These are phyloP conservation scores for Beta vulgaris DNA, from an alignment of 148 eudicot species.

Conservation along the genomic window DNA sequence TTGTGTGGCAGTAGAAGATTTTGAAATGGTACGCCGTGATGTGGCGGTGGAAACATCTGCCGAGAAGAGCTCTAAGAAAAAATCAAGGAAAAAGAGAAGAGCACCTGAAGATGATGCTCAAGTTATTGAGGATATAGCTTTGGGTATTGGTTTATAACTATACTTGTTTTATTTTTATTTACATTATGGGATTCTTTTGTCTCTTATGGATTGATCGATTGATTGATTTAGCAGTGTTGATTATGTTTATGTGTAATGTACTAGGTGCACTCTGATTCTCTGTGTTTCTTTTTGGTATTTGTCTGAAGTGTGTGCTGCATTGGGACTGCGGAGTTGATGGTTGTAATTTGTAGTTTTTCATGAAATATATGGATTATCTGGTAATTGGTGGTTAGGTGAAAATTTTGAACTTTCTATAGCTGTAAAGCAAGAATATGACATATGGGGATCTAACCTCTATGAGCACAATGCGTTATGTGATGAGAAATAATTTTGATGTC, in stretches of 20 bases:
- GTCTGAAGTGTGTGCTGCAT: background rate
- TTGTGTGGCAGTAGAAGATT: background rate
- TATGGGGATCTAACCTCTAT: background rate
- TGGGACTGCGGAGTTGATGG: background rate
- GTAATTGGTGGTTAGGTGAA: background rate
- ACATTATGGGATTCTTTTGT: background rate
- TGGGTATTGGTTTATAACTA: conserved; percentile 7
- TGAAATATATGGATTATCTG: background rate
- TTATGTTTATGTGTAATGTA: background rate
- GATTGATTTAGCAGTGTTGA: background rate
- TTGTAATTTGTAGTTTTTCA: background rate
- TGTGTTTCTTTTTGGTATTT: background rate
- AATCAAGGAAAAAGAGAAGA: conserved; percentile 41
- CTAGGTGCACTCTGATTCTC: background rate
- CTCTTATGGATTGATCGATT: background rate
- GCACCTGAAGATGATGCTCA: conserved; percentile 38
- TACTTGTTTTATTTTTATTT: background rate
- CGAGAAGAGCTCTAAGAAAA: conserved; percentile 27
- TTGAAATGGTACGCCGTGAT: conserved; percentile 27
- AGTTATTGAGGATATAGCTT: conserved; percentile 10
- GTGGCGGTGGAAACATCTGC: conserved; percentile 28
- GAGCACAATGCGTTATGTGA: background rate
- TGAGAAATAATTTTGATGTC: background rate
- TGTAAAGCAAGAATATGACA: background rate
- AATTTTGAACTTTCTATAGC: background rate